Conservation (phyloP, 208 protist genomes). For the Phytomonas francai region DNA sequence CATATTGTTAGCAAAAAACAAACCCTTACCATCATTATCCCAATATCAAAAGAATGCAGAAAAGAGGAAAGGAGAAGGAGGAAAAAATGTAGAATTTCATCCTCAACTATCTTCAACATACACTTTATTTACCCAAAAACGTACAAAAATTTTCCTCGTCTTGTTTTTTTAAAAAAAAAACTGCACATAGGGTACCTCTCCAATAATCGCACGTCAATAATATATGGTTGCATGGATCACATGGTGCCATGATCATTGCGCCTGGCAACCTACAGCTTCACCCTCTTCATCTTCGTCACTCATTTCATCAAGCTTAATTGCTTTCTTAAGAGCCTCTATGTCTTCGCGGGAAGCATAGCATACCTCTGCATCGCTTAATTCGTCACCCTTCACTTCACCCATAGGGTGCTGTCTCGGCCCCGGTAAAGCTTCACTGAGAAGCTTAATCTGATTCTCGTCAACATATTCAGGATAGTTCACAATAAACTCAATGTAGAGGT, state of each 20-base stretch:
- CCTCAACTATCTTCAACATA: not conserved
- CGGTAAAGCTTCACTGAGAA: conserved; percentile 39
- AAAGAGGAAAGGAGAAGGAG: too few relatives aligned
- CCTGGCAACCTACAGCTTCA: conserved; percentile 25
- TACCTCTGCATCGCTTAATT: conserved; percentile 21
- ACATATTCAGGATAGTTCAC: conserved; percentile 53
- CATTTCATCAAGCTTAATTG: conserved; percentile 12
- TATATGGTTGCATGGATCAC: not conserved
- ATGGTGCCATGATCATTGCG: conserved; percentile 29
- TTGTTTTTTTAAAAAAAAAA: not conserved
- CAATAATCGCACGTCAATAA: not conserved
- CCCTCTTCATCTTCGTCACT: conserved; percentile 29
- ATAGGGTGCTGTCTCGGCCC: conserved; percentile 14
- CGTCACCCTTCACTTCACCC: conserved; percentile 7
- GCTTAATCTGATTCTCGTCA: conserved; percentile 25
- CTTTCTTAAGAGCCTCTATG: conserved; percentile 20
- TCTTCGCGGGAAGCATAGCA: conserved; percentile 52
- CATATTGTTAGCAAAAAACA: not conserved
- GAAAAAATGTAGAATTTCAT: too few relatives aligned
- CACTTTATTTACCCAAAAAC: not conserved
- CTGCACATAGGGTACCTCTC: not conserved
- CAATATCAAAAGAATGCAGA: too few relatives aligned
- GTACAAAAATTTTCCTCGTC: not conserved
- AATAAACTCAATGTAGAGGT: conserved; percentile 65
- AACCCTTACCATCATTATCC: too few relatives aligned